phyloP scores from a whole-genome alignment of 1,284 basidiomycete genomes.

The Ceratobasidium papillatum region DNA sequence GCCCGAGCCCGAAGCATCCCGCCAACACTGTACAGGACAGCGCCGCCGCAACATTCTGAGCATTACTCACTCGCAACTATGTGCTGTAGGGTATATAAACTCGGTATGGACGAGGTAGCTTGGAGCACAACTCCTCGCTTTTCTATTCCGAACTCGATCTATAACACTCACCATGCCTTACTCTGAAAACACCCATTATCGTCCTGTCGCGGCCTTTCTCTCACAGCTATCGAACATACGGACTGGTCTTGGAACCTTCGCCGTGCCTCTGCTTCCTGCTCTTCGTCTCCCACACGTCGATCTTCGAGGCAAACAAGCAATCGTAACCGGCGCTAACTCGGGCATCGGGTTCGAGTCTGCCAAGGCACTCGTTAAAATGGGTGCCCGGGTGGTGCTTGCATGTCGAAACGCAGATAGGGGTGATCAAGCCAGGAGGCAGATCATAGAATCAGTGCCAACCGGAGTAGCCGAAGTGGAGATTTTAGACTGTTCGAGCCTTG shows the following conservation, averaged over 20 bases:
- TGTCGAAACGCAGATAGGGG: slow-evolving; percentile 56
- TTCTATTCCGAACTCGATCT: not conserved
- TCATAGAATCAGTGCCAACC: slow-evolving; percentile 48
- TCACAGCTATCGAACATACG: slow-evolving; percentile 20
- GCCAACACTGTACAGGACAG: not conserved
- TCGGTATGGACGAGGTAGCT: not conserved
- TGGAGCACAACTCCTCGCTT: not conserved
- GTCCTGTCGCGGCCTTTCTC: slow-evolving; percentile 13
- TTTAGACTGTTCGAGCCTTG: slow-evolving; percentile 41
- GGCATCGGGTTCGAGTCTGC: slow-evolving; percentile 58
- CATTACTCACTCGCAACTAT: not conserved
- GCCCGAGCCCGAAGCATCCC: slow-evolving; percentile 5
- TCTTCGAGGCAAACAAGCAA: slow-evolving; percentile 46
- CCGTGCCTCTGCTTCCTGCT: slow-evolving; percentile 30
- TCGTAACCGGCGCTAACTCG: slow-evolving; percentile 58
- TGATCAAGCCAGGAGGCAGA: slow-evolving; percentile 54
- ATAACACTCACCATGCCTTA: slow-evolving; percentile 22
- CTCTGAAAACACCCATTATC: slow-evolving; percentile 29
- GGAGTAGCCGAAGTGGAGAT: slow-evolving; percentile 39
- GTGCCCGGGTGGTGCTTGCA: slow-evolving; percentile 56
- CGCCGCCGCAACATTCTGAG: not conserved
- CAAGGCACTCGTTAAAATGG: slow-evolving; percentile 53
- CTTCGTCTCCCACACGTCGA: slow-evolving; percentile 20
- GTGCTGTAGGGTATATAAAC: slow-evolving; percentile 4
- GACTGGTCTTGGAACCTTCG: slow-evolving; percentile 15